These are phyloP conservation scores for Vitis hybrid DNA, from an alignment of 177 flowering plant genomes.

Conservation along the genomic window DNA sequence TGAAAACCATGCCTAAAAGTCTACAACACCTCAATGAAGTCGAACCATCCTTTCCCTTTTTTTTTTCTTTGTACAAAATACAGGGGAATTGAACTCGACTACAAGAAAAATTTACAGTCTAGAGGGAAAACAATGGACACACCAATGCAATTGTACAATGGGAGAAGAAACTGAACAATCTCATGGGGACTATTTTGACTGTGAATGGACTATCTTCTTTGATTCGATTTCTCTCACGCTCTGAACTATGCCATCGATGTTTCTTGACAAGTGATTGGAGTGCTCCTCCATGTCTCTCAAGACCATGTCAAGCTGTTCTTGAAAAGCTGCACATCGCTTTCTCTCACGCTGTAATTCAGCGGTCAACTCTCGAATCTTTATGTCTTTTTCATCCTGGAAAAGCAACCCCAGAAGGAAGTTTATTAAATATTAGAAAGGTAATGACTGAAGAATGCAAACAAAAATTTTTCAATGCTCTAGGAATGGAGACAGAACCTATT, in stretches of 20 bases:
- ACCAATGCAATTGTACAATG: slow-evolving; percentile 5
- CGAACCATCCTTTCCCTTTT: too few relatives aligned
- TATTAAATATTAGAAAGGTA: neutral
- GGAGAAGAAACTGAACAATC: neutral
- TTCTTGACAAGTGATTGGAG: slow-evolving; percentile 38
- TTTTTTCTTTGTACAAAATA: too few relatives aligned
- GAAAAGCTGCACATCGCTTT: slow-evolving; percentile 37
- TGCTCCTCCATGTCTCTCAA: slow-evolving; percentile 43
- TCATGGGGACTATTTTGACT: neutral
- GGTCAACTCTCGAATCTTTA: slow-evolving; percentile 36
- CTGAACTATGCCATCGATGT: slow-evolving; percentile 31
- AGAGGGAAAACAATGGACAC: slow-evolving; percentile 6
- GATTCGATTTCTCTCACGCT: slow-evolving; percentile 35
- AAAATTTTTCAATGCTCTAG: neutral
- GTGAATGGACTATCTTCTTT: slow-evolving; percentile 3
- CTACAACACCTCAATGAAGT: too few relatives aligned
- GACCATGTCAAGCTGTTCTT: slow-evolving; percentile 35
- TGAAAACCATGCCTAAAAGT: too few relatives aligned
- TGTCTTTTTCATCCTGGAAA: slow-evolving; percentile 42
- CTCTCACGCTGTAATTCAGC: slow-evolving; percentile 37
- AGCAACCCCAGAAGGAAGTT: neutral
- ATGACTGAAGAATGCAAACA: neutral
- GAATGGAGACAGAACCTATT: too few relatives aligned
- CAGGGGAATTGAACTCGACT: too few relatives aligned
- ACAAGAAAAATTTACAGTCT: too few relatives aligned